A percentile compares a stretch with the other conserved stretches of the same genome.
These are phyloP conservation scores for Candida sphagnicola DNA, from an alignment of 805 yeast genomes.

Conservation along the genomic window DNA sequence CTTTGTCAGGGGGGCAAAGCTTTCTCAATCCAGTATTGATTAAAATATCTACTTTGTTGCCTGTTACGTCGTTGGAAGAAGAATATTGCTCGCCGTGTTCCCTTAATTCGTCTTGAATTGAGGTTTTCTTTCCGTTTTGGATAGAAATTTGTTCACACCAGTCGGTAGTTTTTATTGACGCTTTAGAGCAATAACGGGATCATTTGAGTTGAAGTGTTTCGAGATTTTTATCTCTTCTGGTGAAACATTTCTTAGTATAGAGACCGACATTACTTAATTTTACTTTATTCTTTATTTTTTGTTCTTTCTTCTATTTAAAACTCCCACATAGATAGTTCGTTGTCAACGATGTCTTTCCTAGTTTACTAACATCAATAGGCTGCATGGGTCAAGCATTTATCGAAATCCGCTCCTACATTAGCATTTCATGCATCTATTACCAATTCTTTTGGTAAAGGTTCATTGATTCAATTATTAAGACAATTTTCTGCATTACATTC, in stretches of 20 bases:
- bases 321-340: background rate
- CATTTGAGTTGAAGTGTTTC: slow-evolving; percentile 78
- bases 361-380: slow-evolving; percentile 53
- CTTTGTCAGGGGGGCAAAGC: slow-evolving; percentile 71
- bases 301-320: slow-evolving; percentile 1
- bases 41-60: slow-evolving; percentile 43
- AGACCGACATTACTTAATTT: slow-evolving; percentile 55
- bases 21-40: slow-evolving; percentile 27
- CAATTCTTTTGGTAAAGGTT: slow-evolving; percentile 96
- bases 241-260: slow-evolving; percentile 80
- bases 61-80: slow-evolving; percentile 99
- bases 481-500: slow-evolving; percentile 88
- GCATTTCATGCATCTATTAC: slow-evolving; percentile 98
- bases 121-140: slow-evolving; percentile 47
- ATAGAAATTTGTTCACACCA: slow-evolving; percentile 28
- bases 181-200: slow-evolving; percentile 52
- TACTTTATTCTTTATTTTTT: slow-evolving; percentile 5
- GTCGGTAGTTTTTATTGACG: slow-evolving; percentile 36
- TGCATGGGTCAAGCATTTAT: slow-evolving; percentile 96
- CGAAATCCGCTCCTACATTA: slow-evolving; percentile 87
- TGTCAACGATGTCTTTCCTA: background rate
- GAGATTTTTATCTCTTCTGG: slow-evolving; percentile 17
- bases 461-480: slow-evolving; percentile 85
- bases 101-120: slow-evolving; percentile 26
- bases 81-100: slow-evolving; percentile 53